phyloP scores from a whole-genome alignment of 2,329 filamentous ascomycete genomes.

The Fusarium gaditjirri region DNA sequence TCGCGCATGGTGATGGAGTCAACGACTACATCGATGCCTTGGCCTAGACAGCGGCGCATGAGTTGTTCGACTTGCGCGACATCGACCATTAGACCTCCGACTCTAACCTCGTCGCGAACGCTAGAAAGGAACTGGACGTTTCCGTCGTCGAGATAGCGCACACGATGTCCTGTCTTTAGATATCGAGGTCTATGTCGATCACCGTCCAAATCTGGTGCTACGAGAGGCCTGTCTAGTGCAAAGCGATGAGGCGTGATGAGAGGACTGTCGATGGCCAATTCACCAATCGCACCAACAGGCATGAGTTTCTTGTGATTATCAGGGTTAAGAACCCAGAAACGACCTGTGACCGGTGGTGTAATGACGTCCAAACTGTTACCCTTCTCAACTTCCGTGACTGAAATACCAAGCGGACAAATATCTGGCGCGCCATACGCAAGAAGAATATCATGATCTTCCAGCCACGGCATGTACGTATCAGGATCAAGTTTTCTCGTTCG shows the following conservation, averaged over 20 bases:
- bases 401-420: conserved; percentile 62
- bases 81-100: conserved; percentile 54
- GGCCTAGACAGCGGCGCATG: conserved; percentile 59
- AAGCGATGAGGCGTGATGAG: conserved; percentile 51
- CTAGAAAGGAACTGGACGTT: conserved; percentile 60
- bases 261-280: conserved; percentile 68
- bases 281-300: conserved; percentile 65
- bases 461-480: conserved; percentile 60
- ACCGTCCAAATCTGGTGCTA: conserved; percentile 33
- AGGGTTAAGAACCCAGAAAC: conserved; percentile 64
- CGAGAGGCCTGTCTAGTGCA: conserved; percentile 43
- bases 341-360: conserved; percentile 59
- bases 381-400: conserved; percentile 56
- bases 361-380: conserved; percentile 55
- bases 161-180: conserved; percentile 63
- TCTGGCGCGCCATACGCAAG: conserved; percentile 64
- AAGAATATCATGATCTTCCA: conserved; percentile 57
- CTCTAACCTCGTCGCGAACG: conserved; percentile 54
- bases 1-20: conserved; percentile 60
- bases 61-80: conserved; percentile 59
- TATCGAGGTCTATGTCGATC: conserved; percentile 48
- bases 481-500: conserved; percentile 61
- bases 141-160: conserved; percentile 60
- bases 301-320: conserved; percentile 61
- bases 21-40: conserved; percentile 59